Conservation (phyloP, 139 green algal species). For the Chlamydomonas incerta region DNA sequence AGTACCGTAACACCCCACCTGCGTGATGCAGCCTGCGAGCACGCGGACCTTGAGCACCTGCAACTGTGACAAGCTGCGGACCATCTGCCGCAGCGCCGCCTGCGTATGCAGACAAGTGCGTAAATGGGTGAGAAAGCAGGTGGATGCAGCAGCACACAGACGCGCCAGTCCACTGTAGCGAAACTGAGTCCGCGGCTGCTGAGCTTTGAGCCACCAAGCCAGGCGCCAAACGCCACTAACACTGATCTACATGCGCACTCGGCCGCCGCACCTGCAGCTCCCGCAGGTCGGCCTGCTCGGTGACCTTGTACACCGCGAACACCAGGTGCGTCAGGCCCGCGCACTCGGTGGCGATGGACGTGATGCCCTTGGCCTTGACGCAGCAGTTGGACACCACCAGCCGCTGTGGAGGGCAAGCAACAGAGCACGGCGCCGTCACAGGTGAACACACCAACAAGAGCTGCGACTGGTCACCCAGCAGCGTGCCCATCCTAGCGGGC, state of each 20-base stretch:
- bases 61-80: constrained; percentile 28
- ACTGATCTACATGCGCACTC: too few species aligned
- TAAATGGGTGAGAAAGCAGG: too few species aligned
- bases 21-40: constrained; percentile 41
- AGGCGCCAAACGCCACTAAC: too few species aligned
- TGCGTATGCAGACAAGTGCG: neutral
- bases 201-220: too few species aligned
- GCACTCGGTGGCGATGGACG: constrained; percentile 39
- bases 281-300: constrained; percentile 24
- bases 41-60: constrained; percentile 49
- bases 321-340: constrained; percentile 39
- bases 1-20: too few species aligned
- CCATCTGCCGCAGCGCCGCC: constrained; percentile 35
- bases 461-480: too few species aligned
- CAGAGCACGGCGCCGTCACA: too few species aligned
- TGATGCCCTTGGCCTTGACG: constrained; percentile 50
- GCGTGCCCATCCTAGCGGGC: too few species aligned
- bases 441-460: too few species aligned
- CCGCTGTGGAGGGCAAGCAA: neutral
- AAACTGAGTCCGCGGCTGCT: too few species aligned
- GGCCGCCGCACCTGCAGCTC: constrained; percentile 45
- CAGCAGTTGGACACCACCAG: constrained; percentile 49
- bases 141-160: too few species aligned
- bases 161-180: too few species aligned
- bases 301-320: constrained; percentile 47